Evolutionary conservation across 352 stramenopile species (phyloP), one percentile per base, ranked within the genome.

Genomic region (Phytophthora cryptogea): DNA sequence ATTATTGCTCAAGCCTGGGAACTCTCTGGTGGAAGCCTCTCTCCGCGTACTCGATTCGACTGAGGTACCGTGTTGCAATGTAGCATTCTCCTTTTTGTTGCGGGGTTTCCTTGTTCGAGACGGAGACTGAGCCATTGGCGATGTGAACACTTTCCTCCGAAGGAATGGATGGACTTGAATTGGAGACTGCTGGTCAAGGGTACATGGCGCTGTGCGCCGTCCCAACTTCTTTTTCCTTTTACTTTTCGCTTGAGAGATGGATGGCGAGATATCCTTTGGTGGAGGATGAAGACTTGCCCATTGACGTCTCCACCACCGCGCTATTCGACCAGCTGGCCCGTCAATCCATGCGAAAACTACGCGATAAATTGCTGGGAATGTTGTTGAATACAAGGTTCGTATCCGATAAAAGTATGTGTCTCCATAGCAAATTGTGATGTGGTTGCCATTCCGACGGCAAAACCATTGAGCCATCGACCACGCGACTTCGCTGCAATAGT

Each of bases 331-430:
- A 27, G 69, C 70, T 32, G 59, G 72, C 1, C 32, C 53, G 35
- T 76, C 72, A n/a, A 78, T 32, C 69, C 70, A 76, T 7, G 47
- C 63, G 40, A 84, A 82, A 13, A 76, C 55, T 5, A 46, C 53
- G 10, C 54, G 49, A 42, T 80, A 75, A 42, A 84, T 80, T 4
- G 39, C 39, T 28, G 56, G 60, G 26, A 82, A 84, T 23, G 36
- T 49, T n/a, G 8, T 30, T 31, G 26, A 58, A 52, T 72, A 84
- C 13, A 78, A 17, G 5, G n/a, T 8, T 16, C 72, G 70, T 33
- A 80, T n/a, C 5, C n/a, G 45, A 53, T 77, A 80, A 46, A 63
- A 82, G 27, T 65, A 8, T 3, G 27, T 17, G 30, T 80, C 74
- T 28, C 23, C 46, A 28, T 63, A 80, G 8, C 41, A 66, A 11